Evolutionary conservation across 106 monocot genomes (phyloP).

Genomic region (Phalaenopsis aphrodite): DNA sequence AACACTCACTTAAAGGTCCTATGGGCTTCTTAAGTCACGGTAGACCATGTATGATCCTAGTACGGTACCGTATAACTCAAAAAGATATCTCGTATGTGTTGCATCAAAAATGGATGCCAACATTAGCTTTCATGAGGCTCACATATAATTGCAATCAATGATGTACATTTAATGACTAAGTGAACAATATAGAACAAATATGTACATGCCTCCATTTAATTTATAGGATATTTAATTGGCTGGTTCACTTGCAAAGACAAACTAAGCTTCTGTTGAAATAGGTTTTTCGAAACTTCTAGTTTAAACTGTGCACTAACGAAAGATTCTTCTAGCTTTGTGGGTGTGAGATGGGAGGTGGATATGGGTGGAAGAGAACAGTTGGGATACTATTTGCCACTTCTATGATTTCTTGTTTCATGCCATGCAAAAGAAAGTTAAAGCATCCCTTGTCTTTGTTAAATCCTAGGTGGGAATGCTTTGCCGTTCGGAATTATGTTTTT

Average conservation of each 20-base stretch:
- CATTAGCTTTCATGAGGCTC: too few species aligned
- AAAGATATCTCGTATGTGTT: too few species aligned
- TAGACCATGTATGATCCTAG: too few species aligned
- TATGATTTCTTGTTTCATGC: too few species aligned
- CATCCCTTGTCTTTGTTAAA: neutral
- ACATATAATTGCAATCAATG: too few species aligned
- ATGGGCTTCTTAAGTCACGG: too few species aligned
- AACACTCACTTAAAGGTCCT: too few species aligned
- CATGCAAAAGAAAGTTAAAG: too few species aligned
- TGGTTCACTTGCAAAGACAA: too few species aligned
- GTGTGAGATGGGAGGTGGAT: neutral
- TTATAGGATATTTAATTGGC: neutral
- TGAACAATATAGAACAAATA: neutral
- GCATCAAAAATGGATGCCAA: too few species aligned
- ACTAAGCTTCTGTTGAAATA: neutral
- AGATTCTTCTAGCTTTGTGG: neutral
- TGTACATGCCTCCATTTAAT: neutral
- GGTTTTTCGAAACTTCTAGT: neutral
- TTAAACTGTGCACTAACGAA: neutral
- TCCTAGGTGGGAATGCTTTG: neutral
- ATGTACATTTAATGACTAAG: neutral
- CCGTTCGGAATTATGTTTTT: neutral
- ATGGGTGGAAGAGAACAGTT: neutral
- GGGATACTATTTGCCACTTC: too few species aligned
- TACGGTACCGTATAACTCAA: too few species aligned